phyloP scores from a whole-genome alignment of 1,284 basidiomycete species.

The Flammula alnicola region DNA sequence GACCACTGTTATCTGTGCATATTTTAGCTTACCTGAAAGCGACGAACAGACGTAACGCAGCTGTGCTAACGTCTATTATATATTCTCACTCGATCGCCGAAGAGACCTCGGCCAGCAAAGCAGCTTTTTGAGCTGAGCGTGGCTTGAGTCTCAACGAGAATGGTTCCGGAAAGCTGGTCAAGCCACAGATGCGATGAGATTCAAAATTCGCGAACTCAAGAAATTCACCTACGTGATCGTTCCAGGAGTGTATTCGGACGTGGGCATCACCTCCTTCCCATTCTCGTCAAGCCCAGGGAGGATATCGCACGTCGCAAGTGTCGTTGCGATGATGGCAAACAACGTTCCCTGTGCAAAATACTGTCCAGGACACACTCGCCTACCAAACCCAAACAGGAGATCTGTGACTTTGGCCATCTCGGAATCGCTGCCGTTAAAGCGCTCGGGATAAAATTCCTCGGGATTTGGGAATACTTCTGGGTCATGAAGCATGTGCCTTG shows the following conservation, averaged over 20 bases:
- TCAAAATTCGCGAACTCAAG: too few species aligned
- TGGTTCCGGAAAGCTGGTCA: constrained; percentile 1
- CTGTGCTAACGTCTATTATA: too few species aligned
- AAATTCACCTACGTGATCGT: constrained; percentile 14
- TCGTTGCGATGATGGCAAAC: constrained; percentile 22
- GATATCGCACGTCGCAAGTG: constrained; percentile 25
- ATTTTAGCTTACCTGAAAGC: too few species aligned
- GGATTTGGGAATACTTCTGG: constrained; percentile 33
- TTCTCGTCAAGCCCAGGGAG: constrained; percentile 23
- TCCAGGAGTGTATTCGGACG: constrained; percentile 12
- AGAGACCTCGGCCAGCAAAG: constrained; percentile 2
- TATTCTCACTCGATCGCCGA: too few species aligned
- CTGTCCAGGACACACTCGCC: constrained; percentile 5
- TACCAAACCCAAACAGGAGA: constrained; percentile 6
- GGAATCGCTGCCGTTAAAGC: constrained; percentile 25
- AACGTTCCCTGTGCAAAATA: constrained; percentile 12
- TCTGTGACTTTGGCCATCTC: constrained; percentile 5
- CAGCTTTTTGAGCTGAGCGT: neutral
- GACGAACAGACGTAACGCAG: too few species aligned
- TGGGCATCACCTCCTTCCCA: constrained; percentile 19
- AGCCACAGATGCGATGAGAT: constrained; percentile 22
- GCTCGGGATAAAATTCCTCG: constrained; percentile 33
- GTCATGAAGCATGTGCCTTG: constrained; percentile 38
- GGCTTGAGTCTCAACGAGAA: constrained; percentile 1
- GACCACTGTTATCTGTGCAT: too few species aligned